Percentiles rank a stretch among this genome's conserved stretches.
Conservation (phyloP, 257 asterid species). For the Craterostigma plantagineum region DNA sequence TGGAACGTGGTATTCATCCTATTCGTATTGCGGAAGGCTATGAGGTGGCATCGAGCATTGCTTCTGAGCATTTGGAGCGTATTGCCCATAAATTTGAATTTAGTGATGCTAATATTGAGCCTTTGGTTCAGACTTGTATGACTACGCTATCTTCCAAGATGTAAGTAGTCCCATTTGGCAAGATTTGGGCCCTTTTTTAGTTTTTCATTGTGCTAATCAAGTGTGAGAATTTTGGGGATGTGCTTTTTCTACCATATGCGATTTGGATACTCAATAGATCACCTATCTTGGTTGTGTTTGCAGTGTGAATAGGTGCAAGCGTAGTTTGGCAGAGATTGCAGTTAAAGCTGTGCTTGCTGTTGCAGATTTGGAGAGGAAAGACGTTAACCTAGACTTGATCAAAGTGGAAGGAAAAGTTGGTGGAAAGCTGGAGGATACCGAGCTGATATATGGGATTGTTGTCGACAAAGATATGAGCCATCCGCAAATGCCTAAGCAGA, state of each 20-base stretch:
- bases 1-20: slow-evolving; percentile 69
- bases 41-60: slow-evolving; percentile 55
- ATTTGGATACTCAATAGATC: too few species aligned
- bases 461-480: slow-evolving; percentile 79
- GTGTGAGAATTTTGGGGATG: too few species aligned
- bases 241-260: slow-evolving; percentile 1
- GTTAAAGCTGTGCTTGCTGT: slow-evolving; percentile 68
- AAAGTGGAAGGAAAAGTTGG: slow-evolving; percentile 76
- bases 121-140: slow-evolving; percentile 54
- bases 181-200: not conserved
- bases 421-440: slow-evolving; percentile 69
- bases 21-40: slow-evolving; percentile 61
- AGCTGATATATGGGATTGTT: slow-evolving; percentile 44
- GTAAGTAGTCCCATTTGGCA: slow-evolving; percentile 17
- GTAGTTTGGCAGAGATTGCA: slow-evolving; percentile 65
- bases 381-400: slow-evolving; percentile 57
- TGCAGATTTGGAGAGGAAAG: slow-evolving; percentile 71
- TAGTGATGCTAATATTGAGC: slow-evolving; percentile 18
- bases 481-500: slow-evolving; percentile 76
- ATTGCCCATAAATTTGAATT: slow-evolving; percentile 39
- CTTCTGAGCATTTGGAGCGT: slow-evolving; percentile 42
- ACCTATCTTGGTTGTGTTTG: too few species aligned
- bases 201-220: not conserved
- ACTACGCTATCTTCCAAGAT: slow-evolving; percentile 58
- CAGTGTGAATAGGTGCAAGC: slow-evolving; percentile 73